phyloP scores from a whole-genome alignment of 768 basidiomycete species.

The Termitomyces sp. region DNA sequence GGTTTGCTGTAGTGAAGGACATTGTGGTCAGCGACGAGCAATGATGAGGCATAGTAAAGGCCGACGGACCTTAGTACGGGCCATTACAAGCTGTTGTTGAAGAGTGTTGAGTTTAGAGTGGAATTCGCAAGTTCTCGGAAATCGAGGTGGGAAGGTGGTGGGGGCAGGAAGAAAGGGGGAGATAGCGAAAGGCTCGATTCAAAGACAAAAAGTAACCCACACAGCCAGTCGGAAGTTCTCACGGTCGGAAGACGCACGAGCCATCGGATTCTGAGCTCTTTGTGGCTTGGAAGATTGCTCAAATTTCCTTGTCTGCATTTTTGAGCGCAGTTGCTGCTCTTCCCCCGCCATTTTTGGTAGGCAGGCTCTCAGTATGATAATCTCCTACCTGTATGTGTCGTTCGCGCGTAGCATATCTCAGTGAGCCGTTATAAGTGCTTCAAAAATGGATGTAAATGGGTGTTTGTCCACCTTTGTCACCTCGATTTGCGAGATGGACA shows the following conservation, averaged over 20 bases:
- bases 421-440: slow-evolving; percentile 14
- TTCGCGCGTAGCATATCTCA: slow-evolving; percentile 12
- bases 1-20: slow-evolving; percentile 72
- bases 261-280: slow-evolving; percentile 45
- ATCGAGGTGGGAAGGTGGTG: slow-evolving; percentile 26
- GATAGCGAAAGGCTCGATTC: slow-evolving; percentile 26
- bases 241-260: slow-evolving; percentile 47
- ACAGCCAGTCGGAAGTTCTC: slow-evolving; percentile 39
- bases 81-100: slow-evolving; percentile 47
- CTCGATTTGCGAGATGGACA: slow-evolving; percentile 1
- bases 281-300: slow-evolving; percentile 45
- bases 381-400: slow-evolving; percentile 6
- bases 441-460: slow-evolving; percentile 15
- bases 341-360: slow-evolving; percentile 19
- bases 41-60: slow-evolving; percentile 6
- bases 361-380: slow-evolving; percentile 6
- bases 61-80: slow-evolving; percentile 75
- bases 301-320: slow-evolving; percentile 27
- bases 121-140: slow-evolving; percentile 21
- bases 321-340: slow-evolving; percentile 13
- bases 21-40: slow-evolving; percentile 22
- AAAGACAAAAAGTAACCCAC: slow-evolving; percentile 33
- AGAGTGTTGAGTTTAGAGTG: slow-evolving; percentile 20
- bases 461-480: slow-evolving; percentile 17
- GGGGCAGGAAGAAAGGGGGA: slow-evolving; percentile 34